Evolutionary conservation across 75 land plant genomes (phyloP).

Genomic region (Ceratopteris richardii): DNA sequence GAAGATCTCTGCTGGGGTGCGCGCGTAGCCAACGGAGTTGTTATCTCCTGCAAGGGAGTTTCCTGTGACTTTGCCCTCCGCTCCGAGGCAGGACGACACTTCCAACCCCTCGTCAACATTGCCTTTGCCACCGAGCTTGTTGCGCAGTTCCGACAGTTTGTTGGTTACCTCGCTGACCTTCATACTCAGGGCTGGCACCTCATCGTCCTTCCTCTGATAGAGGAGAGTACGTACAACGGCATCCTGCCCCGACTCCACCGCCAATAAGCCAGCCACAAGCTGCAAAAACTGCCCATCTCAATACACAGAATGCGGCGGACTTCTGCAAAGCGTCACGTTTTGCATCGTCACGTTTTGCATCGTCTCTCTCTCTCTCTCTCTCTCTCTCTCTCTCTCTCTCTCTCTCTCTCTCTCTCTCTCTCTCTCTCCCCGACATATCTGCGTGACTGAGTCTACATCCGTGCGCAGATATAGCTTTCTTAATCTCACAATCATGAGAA

Average conservation of each 20-base stretch:
- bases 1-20: conserved; percentile 58
- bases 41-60: conserved; percentile 48
- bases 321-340: too few relatives aligned
- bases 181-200: conserved; percentile 33
- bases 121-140: conserved; percentile 27
- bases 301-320: not conserved
- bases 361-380: too few relatives aligned
- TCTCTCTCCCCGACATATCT: too few relatives aligned
- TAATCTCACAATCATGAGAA: too few relatives aligned
- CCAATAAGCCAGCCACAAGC: conserved; percentile 62
- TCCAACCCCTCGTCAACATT: conserved; percentile 58
- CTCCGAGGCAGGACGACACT: conserved; percentile 37
- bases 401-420: too few relatives aligned
- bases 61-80: conserved; percentile 29
- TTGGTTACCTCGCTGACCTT: conserved; percentile 61
- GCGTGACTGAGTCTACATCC: too few relatives aligned
- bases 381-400: too few relatives aligned
- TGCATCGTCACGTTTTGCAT: too few relatives aligned
- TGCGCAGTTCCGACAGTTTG: conserved; percentile 44
- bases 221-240: conserved; percentile 53
- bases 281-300: conserved; percentile 9
- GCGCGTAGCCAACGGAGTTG: conserved; percentile 38
- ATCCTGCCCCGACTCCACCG: conserved; percentile 82
- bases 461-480: too few relatives aligned
- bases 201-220: conserved; percentile 24